Conservation (phyloP, 1,284 basidiomycete species). For the Puccinia brachypodii region DNA sequence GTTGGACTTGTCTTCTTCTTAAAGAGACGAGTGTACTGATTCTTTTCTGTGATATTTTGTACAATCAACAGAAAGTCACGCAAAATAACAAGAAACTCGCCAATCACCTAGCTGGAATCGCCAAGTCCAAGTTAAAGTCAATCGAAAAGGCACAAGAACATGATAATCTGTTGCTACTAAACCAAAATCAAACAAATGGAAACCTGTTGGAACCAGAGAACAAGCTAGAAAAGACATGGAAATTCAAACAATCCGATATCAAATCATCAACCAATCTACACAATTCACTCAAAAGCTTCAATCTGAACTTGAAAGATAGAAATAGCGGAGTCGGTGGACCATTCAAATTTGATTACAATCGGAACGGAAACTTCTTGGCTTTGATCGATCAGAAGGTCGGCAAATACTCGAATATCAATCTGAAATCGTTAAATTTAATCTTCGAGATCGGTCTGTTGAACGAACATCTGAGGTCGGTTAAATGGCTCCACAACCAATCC, state of each 20-base stretch:
- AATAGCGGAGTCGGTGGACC: constrained; percentile 33
- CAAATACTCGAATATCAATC: constrained; percentile 23
- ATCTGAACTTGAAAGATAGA: constrained; percentile 18
- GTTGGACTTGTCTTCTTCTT: not conserved
- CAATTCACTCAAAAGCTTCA: constrained; percentile 17
- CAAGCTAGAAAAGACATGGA: constrained; percentile 32
- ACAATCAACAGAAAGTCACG: constrained; percentile 9
- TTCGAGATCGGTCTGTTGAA: constrained; percentile 22
- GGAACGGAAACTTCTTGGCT: constrained; percentile 29
- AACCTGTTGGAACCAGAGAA: constrained; percentile 36
- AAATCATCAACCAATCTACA: constrained; percentile 23
- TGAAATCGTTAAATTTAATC: constrained; percentile 24
- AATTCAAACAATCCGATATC: constrained; percentile 36
- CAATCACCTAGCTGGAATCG: constrained; percentile 36
- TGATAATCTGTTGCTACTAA: constrained; percentile 34
- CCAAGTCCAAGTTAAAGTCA: constrained; percentile 10
- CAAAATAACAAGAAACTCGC: constrained; percentile 42
- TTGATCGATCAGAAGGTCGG: constrained; percentile 14
- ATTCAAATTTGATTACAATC: constrained; percentile 39
- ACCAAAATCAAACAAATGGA: constrained; percentile 28
- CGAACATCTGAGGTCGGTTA: constrained; percentile 22
- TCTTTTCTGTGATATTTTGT: not conserved
- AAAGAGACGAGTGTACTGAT: not conserved
- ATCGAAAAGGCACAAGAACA: constrained; percentile 32
- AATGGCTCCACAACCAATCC: constrained; percentile 87